A percentile compares a stretch with the other conserved stretches of the same genome.
Conservation (phyloP, 495 filamentous ascomycete genomes). For the Aspergillus incahuasiensis region DNA sequence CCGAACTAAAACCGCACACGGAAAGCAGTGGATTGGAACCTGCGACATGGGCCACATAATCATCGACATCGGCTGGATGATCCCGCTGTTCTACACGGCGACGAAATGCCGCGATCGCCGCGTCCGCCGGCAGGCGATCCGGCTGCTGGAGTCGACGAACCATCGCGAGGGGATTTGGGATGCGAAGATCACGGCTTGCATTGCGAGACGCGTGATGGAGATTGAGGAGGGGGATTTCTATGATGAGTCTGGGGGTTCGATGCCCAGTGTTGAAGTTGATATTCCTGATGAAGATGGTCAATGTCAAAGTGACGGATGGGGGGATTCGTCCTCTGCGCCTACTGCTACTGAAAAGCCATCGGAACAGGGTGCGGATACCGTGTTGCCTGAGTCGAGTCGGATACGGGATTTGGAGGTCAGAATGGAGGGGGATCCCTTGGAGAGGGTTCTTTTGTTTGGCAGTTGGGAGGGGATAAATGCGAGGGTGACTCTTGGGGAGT, state of each 20-base stretch:
- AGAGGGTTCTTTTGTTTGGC: not conserved
- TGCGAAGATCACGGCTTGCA: constrained; percentile 8
- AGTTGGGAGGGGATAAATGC: not conserved
- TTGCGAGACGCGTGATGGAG: constrained; percentile 35
- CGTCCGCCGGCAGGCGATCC: constrained; percentile 41
- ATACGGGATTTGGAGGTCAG: not conserved
- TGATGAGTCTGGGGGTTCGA: not conserved
- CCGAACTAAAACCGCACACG: not conserved
- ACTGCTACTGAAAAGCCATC: too few species aligned
- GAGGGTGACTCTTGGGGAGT: not conserved
- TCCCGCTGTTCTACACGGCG: constrained; percentile 49
- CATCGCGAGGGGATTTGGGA: constrained; percentile 54
- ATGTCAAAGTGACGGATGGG: too few species aligned
- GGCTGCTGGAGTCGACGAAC: constrained; percentile 27
- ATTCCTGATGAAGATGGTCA: not conserved
- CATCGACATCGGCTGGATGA: constrained; percentile 46
- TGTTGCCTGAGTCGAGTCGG: not conserved
- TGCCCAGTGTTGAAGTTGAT: not conserved
- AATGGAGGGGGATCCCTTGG: constrained; percentile 1
- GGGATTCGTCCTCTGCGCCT: too few species aligned
- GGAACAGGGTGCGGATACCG: not conserved
- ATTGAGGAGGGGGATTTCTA: constrained; percentile 23
- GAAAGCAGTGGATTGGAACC: not conserved
- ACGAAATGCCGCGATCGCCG: constrained; percentile 52
- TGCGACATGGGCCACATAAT: constrained; percentile 26